phyloP scores from a whole-genome alignment of 371 early-diverging fungal species.

The Mortierella sp. region DNA sequence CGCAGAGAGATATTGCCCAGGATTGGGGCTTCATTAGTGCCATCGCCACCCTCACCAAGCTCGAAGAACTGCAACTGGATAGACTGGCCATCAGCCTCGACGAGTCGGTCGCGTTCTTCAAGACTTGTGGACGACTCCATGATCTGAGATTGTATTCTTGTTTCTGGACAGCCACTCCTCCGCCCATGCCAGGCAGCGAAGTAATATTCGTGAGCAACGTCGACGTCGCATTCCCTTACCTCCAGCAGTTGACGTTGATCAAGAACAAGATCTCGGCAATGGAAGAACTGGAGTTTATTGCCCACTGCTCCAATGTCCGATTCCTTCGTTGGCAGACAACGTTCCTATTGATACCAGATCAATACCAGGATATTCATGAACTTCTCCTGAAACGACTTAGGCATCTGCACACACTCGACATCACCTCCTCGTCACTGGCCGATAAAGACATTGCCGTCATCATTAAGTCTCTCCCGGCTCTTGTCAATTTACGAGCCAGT shows the following conservation, averaged over 20 bases:
- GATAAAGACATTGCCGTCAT: conserved; percentile 18
- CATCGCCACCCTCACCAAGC: conserved; percentile 5
- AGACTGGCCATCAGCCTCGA: not conserved
- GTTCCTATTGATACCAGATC: not conserved
- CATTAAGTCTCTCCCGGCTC: conserved; percentile 4
- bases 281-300: conserved; percentile 14
- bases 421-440: not conserved
- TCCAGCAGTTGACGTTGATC: conserved; percentile 13
- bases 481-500: conserved; percentile 13
- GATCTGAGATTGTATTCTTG: not conserved
- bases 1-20: not conserved
- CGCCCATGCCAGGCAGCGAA: not conserved
- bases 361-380: not conserved
- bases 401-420: conserved; percentile 6
- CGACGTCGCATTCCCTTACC: not conserved
- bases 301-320: conserved; percentile 11
- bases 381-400: not conserved
- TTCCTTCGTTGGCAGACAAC: conserved; percentile 11
- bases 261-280: conserved; percentile 13
- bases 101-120: not conserved
- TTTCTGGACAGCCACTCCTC: conserved; percentile 12
- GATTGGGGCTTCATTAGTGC: conserved; percentile 1
- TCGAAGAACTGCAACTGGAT: conserved; percentile 13
- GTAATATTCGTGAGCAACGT: too few relatives aligned
- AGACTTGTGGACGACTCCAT: conserved; percentile 4